A percentile compares a stretch with the other conserved stretches of the same genome.
phyloP scores from a whole-genome alignment of 192 early-diverging fungal species.

The Coemansia erecta region DNA sequence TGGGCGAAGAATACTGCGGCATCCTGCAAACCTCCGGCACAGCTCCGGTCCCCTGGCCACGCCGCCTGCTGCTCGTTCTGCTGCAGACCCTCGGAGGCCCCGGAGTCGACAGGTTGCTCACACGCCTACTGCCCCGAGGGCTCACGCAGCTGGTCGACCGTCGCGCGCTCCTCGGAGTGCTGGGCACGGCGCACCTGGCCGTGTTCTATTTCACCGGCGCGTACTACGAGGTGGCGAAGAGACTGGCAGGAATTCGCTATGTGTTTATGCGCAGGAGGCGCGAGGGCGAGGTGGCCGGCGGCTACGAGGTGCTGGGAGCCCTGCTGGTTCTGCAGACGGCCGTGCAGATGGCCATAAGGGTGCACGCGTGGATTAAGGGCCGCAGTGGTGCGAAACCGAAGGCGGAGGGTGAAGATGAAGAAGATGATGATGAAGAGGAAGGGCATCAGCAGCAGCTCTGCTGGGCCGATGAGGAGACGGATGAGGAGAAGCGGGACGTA shows the following conservation, averaged over 20 bases:
- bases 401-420: too few species aligned
- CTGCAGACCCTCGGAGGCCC: constrained; percentile 32
- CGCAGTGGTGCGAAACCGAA: constrained; percentile 8
- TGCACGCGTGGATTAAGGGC: constrained; percentile 20
- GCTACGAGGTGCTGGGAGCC: constrained; percentile 85
- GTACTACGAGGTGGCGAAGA: constrained; percentile 80
- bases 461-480: too few species aligned
- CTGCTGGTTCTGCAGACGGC: constrained; percentile 73
- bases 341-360: constrained; percentile 57
- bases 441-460: too few species aligned
- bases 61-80: constrained; percentile 36
- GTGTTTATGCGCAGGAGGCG: constrained; percentile 76
- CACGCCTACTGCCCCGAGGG: too few species aligned
- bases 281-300: constrained; percentile 66
- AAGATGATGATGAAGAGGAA: too few species aligned
- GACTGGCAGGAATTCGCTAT: constrained; percentile 77
- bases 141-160: not conserved
- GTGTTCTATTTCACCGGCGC: constrained; percentile 87
- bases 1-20: constrained; percentile 96
- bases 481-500: not conserved
- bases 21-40: constrained; percentile 65
- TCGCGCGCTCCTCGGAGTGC: constrained; percentile 6
- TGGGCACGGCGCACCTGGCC: constrained; percentile 67
- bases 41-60: constrained; percentile 55
- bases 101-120: not conserved